These are phyloP conservation scores for Stachybotrys chartarum DNA, from an alignment of 2,329 filamentous ascomycete species.

Conservation along the genomic window DNA sequence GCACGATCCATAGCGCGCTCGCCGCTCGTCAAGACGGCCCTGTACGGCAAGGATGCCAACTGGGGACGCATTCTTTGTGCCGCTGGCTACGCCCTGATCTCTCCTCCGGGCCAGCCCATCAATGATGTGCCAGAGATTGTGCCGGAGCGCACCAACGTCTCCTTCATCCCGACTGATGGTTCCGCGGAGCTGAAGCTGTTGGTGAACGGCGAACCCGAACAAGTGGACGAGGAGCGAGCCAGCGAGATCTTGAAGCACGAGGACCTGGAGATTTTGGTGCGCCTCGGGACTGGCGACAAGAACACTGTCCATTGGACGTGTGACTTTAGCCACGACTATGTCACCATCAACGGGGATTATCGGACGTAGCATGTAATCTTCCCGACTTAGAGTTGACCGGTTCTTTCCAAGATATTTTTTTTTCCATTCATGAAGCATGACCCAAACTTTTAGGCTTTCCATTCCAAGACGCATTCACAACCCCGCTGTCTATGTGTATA, in stretches of 20 bases:
- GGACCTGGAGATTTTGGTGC: constrained; percentile 72
- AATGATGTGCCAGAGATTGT: constrained; percentile 57
- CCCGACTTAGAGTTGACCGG: too few relatives aligned
- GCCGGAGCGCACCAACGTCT: constrained; percentile 67
- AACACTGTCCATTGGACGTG: constrained; percentile 77
- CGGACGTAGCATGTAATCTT: constrained; percentile 38
- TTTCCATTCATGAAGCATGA: too few relatives aligned
- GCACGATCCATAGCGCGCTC: constrained; percentile 85
- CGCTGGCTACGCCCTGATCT: constrained; percentile 70
- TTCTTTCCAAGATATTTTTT: too few relatives aligned
- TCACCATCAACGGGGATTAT: constrained; percentile 63
- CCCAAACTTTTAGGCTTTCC: too few relatives aligned
- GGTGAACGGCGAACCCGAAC: constrained; percentile 72
- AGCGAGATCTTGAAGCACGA: constrained; percentile 71
- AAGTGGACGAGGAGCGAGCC: constrained; percentile 69
- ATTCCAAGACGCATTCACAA: neutral
- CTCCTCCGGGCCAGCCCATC: constrained; percentile 47
- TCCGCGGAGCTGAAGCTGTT: constrained; percentile 68
- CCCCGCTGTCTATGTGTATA: neutral
- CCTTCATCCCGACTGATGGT: constrained; percentile 73
- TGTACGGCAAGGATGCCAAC: constrained; percentile 96
- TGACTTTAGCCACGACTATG: constrained; percentile 79
- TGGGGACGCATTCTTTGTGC: constrained; percentile 97
- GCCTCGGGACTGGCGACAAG: constrained; percentile 60
- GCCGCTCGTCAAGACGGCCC: constrained; percentile 90